These are phyloP conservation scores for Nemophila menziesii DNA, from an alignment of 257 asterid genomes.

Conservation along the genomic window DNA sequence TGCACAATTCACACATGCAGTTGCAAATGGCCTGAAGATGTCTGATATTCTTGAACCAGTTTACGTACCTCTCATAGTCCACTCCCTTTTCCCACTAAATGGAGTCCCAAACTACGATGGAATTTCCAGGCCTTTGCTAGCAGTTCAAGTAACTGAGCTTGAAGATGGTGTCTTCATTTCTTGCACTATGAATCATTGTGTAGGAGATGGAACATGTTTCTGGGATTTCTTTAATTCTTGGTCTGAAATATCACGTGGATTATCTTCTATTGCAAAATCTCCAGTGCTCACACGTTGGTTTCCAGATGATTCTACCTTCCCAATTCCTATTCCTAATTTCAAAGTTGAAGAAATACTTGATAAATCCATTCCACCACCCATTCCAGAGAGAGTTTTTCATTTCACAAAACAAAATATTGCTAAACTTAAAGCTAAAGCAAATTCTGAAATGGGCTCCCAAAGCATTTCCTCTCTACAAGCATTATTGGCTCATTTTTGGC, in stretches of 20 bases:
- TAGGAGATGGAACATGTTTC: conserved; percentile 28
- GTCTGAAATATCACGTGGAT: conserved; percentile 27
- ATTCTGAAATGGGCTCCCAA: conserved; percentile 11
- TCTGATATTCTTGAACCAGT: conserved; percentile 15
- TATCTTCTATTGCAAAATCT: conserved; percentile 6
- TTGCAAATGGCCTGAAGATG: conserved; percentile 7
- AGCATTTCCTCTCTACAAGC: conserved; percentile 37
- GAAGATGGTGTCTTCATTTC: conserved; percentile 25
- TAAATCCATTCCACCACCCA: not conserved
- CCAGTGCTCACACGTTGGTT: conserved; percentile 20
- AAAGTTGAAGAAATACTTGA: not conserved
- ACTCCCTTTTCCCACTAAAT: conserved; percentile 25
- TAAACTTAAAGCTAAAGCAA: conserved; percentile 26
- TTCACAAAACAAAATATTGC: conserved; percentile 18
- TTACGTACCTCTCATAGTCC: conserved; percentile 14
- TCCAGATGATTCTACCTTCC: not conserved
- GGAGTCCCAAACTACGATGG: conserved; percentile 25
- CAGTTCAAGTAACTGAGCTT: conserved; percentile 29
- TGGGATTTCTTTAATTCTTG: conserved; percentile 18
- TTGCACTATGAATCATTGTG: conserved; percentile 26
- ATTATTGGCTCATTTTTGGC: conserved; percentile 37
- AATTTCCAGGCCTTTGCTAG: conserved; percentile 21
- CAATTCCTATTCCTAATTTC: conserved; percentile 9
- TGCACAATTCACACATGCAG: conserved; percentile 22
- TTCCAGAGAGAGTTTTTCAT: conserved; percentile 19